Evolutionary conservation across 2,329 filamentous ascomycete species (phyloP).

Genomic region (Aspergillus arachidicola): DNA sequence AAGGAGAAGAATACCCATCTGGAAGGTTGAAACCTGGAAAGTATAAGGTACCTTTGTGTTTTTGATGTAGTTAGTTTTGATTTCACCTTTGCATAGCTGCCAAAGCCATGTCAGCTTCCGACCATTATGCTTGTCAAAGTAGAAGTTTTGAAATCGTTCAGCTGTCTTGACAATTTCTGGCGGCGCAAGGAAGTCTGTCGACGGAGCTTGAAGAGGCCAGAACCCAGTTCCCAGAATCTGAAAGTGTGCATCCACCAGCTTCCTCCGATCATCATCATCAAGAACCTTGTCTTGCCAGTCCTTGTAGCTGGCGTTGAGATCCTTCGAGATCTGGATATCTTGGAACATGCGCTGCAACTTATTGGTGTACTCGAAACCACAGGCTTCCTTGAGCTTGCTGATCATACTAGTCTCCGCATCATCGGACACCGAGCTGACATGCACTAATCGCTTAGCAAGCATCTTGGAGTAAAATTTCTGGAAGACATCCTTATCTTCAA

Average conservation of each 20-base stretch:
- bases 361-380: conserved; percentile 98
- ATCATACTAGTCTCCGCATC: conserved; percentile 99
- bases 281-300: conserved; percentile 72
- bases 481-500: conserved; percentile 99
- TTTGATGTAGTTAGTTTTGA: conserved; percentile 92
- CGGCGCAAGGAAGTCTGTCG: conserved; percentile 85
- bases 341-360: conserved; percentile 99
- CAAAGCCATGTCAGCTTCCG: conserved; percentile 97
- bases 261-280: conserved; percentile 66
- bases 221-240: conserved; percentile 94
- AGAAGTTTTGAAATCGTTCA: conserved; percentile 86
- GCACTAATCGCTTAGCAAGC: conserved; percentile 90
- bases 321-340: conserved; percentile 98
- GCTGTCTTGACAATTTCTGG: conserved; percentile 82
- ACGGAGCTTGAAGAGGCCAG: conserved; percentile 88
- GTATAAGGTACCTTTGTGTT: conserved; percentile 88
- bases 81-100: conserved; percentile 96
- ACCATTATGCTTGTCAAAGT: conserved; percentile 94
- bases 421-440: conserved; percentile 92
- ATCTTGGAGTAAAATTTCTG: conserved; percentile 99
- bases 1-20: conserved; percentile 92
- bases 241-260: conserved; percentile 80
- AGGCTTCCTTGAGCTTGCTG: conserved; percentile 96
- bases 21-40: conserved; percentile 95
- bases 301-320: conserved; percentile 87